phyloP scores from a whole-genome alignment of 345 rosid species.

The Microthlaspi erraticum region DNA sequence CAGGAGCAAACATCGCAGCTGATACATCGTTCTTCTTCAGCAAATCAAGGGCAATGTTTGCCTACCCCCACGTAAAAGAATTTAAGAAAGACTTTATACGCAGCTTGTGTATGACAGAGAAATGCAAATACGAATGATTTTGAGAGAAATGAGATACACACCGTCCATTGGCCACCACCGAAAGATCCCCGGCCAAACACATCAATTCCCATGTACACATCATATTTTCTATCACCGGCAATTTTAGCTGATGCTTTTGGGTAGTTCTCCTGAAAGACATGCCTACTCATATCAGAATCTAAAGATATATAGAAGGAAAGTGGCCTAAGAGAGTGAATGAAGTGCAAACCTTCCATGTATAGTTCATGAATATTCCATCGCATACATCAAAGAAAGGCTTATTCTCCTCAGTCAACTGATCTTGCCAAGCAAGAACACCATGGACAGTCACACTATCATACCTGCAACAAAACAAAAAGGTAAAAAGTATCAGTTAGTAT shows the following conservation, averaged over 20 bases:
- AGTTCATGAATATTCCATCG: constrained; percentile 79
- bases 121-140: not conserved
- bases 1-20: constrained; percentile 92
- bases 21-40: constrained; percentile 69
- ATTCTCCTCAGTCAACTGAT: constrained; percentile 67
- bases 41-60: constrained; percentile 75
- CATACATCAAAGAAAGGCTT: constrained; percentile 82
- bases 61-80: constrained; percentile 45
- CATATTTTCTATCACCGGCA: constrained; percentile 77
- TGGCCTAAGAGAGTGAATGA: not conserved
- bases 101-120: not conserved
- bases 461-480: constrained; percentile 48
- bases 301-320: not conserved
- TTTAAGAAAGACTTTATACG: not conserved
- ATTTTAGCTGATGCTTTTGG: constrained; percentile 63
- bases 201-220: constrained; percentile 86
- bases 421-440: constrained; percentile 65
- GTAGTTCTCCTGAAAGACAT: constrained; percentile 54
- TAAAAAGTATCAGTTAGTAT: not conserved
- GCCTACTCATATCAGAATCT: constrained; percentile 4
- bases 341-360: constrained; percentile 66
- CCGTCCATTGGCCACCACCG: constrained; percentile 87
- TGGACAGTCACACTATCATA: constrained; percentile 71
- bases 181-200: constrained; percentile 72
- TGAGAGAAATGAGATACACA: constrained; percentile 36